phyloP scores from a whole-genome alignment of 2,329 filamentous ascomycete species.

The Pseudohalonectria lignicola region DNA sequence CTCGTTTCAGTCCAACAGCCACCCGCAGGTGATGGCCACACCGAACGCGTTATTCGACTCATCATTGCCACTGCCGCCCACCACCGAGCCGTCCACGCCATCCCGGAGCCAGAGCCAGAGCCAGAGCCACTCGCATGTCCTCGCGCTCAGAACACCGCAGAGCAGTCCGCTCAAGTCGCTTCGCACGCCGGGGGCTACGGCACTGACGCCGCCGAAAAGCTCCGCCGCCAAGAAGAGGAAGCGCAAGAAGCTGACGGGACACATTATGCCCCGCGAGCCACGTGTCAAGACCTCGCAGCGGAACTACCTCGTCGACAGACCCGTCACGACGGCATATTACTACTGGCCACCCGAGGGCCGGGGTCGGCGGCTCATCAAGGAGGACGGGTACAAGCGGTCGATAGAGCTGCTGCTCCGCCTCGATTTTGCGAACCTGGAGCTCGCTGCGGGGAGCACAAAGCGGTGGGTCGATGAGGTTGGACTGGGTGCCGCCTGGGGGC shows the following conservation, averaged over 20 bases:
- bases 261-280: conserved; percentile 52
- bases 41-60: conserved; percentile 17
- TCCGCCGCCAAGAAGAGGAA: conserved; percentile 28
- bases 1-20: no score
- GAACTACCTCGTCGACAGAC: conserved; percentile 35
- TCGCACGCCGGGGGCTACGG: conserved; percentile 12
- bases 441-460: conserved; percentile 52
- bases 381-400: conserved; percentile 54
- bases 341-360: conserved; percentile 52
- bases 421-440: conserved; percentile 57
- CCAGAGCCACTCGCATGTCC: no score
- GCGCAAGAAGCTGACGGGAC: conserved; percentile 41
- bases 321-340: conserved; percentile 49
- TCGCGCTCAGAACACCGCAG: conserved; percentile 9
- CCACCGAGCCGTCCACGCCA: conserved; percentile 18
- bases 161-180: conserved; percentile 12
- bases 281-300: conserved; percentile 49
- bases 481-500: conserved; percentile 39
- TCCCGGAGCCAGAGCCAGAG: conserved; percentile 11
- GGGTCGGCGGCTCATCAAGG: conserved; percentile 52
- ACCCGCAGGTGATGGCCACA: conserved; percentile 8
- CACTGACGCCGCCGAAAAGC: neutral
- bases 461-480: conserved; percentile 63
- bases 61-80: conserved; percentile 4
- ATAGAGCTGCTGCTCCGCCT: conserved; percentile 61